Percentiles rank a stretch among this genome's conserved stretches.
Conservation (phyloP, 2,329 filamentous ascomycete species). For the Arthrinium puccinioides region DNA sequence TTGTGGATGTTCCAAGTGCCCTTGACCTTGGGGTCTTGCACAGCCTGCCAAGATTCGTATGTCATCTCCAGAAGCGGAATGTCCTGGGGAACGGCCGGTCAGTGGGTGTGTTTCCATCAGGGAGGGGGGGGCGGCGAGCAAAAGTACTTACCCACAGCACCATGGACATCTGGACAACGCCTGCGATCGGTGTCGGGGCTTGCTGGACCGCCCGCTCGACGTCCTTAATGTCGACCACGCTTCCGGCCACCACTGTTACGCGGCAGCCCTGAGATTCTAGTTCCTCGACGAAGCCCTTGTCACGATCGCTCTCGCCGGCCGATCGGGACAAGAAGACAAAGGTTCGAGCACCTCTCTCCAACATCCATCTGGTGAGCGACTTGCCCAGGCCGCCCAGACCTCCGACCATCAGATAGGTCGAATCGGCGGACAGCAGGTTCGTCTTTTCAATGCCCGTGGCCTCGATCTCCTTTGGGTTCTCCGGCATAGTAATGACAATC, state of each 20-base stretch:
- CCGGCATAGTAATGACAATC: conserved; percentile 4
- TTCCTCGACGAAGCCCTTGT: not conserved
- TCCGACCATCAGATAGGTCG: not conserved
- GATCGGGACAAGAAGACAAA: not conserved
- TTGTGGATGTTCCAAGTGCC: conserved; percentile 48
- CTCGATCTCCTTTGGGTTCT: not conserved
- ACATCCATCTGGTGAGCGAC: not conserved
- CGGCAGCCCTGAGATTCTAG: not conserved
- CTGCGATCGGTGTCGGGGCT: not conserved
- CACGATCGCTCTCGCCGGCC: conserved; percentile 2
- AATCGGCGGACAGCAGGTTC: conserved; percentile 1
- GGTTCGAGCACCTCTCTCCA: not conserved
- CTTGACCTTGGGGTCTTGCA: conserved; percentile 42
- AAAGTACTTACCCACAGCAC: not conserved
- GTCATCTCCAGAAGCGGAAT: conserved; percentile 46
- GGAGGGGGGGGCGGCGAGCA: not conserved
- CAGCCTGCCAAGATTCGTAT: conserved; percentile 35
- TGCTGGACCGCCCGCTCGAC: not conserved
- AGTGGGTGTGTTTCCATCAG: not conserved
- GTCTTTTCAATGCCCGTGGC: conserved; percentile 1
- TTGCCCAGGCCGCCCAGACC: not conserved
- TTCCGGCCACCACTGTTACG: not conserved
- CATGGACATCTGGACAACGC: not conserved
- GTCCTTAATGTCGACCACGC: not conserved
- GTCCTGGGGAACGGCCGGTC: conserved; percentile 22